Conservation (phyloP, 345 rosid species). For the Murraya koenigii region DNA sequence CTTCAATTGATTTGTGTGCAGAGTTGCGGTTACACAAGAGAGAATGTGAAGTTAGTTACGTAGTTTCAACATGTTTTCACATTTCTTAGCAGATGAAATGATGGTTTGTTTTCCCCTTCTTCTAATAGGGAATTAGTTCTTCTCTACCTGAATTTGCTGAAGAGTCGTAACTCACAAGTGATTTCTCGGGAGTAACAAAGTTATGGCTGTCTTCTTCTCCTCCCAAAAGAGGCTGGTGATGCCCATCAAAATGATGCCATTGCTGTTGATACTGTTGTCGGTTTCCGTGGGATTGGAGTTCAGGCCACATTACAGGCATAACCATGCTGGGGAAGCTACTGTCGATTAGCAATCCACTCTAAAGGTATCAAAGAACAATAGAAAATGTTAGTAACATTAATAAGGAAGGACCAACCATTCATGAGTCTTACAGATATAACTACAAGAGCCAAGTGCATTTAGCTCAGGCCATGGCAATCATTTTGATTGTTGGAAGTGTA, state of each 20-base stretch:
- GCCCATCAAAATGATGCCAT: constrained; percentile 56
- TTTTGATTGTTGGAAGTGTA: constrained; percentile 1
- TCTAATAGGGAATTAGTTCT: not conserved
- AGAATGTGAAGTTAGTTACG: constrained; percentile 21
- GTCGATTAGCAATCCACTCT: constrained; percentile 67
- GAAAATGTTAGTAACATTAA: not conserved
- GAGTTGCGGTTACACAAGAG: constrained; percentile 42
- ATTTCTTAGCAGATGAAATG: not conserved
- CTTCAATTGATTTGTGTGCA: constrained; percentile 61
- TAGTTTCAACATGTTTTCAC: not conserved
- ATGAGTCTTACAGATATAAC: not conserved
- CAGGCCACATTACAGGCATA: constrained; percentile 71
- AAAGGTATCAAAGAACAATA: constrained; percentile 16
- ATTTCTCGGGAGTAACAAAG: constrained; percentile 52
- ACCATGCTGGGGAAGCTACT: constrained; percentile 53
- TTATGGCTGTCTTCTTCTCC: constrained; percentile 58
- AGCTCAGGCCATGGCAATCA: constrained; percentile 1
- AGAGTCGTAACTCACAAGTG: constrained; percentile 61
- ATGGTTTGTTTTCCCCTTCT: not conserved
- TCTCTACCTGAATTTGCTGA: constrained; percentile 63
- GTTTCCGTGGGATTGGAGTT: constrained; percentile 46
- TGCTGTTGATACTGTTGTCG: constrained; percentile 68
- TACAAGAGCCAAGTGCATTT: not conserved
- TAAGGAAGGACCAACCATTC: not conserved
- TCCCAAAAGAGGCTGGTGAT: constrained; percentile 68